Evolutionary conservation across 306 rosid genomes (phyloP), one percentile per base, ranked within the genome.

Genomic region (Alnus glutinosa): DNA sequence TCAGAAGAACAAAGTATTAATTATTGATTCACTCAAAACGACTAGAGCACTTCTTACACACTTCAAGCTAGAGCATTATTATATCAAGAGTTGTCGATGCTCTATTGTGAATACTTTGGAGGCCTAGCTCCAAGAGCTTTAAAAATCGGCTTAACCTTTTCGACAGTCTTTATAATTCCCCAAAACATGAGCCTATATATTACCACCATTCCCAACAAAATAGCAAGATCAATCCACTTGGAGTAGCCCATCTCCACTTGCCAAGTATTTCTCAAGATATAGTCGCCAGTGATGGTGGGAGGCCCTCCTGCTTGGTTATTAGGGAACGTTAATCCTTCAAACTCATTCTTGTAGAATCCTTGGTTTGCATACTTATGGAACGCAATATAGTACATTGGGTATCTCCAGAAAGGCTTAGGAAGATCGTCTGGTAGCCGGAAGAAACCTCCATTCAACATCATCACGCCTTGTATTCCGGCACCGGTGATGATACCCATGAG

Each of bases 271-370:
- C 15, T 82, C 23, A 89, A 75, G 4, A 91, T 78, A 13, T 23
- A 86, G 32, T 86, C 85, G 7, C 93, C 92, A 7, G 75, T 79
- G 14, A 81, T 47, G 2, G 57, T 79, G 15, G 6, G n/a, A 5
- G 66, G n/a, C 2, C 75, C 83, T 30, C 72, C 78, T 13, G 71
- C 73, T 83, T 81, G 80, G 14, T 84, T 59, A 13, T 67, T 73
- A 9, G 88, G 79, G 78, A 91, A 91, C 18, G 63, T 77, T 16
- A 87, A 75, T 14, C 89, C 92, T 48, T 83, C 85, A 75, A 87
- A 91, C 85, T 88, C 96, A 62, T 91, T 91, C 81, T 89, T 91
- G 83, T 81, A 88, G 75, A 88, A 78, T 39, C 89, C 97, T 88
- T 88, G 89, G 73, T 81, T 81, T 39, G 97, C 92, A 66, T 88